phyloP scores from a whole-genome alignment of 1,284 basidiomycete species.

The Wallemia ichthyophaga region DNA sequence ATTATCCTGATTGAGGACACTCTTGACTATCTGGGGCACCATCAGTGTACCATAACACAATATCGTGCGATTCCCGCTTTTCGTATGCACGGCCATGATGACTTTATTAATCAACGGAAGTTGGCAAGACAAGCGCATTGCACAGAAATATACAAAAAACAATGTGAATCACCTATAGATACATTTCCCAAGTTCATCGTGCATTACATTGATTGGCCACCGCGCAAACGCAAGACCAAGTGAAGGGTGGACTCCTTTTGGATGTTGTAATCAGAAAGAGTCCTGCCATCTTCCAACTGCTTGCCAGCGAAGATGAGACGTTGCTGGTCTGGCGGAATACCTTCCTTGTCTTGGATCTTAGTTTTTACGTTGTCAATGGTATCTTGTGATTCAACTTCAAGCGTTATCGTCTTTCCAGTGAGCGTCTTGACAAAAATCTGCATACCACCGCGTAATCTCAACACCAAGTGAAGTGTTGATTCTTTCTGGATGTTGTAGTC shows the following conservation, averaged over 20 bases:
- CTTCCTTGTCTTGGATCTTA: conserved; percentile 30
- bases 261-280: conserved; percentile 19
- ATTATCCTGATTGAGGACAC: not conserved
- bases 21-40: not conserved
- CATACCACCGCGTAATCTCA: conserved; percentile 17
- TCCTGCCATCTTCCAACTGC: conserved; percentile 15
- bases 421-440: conserved; percentile 18
- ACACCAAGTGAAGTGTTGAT: conserved; percentile 19
- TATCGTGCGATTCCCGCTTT: not conserved
- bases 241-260: conserved; percentile 16
- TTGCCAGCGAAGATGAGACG: conserved; percentile 20
- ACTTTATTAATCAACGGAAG: not conserved
- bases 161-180: not conserved
- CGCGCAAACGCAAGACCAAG: conserved; percentile 6
- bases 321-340: conserved; percentile 19
- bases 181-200: not conserved
- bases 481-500: conserved; percentile 26
- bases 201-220: not conserved
- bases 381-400: conserved; percentile 30
- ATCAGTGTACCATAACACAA: not conserved
- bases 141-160: not conserved
- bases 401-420: conserved; percentile 24
- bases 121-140: not conserved
- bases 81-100: not conserved
- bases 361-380: conserved; percentile 95